Conservation (phyloP, 805 yeast species). For the Kuraishia ogatae region DNA sequence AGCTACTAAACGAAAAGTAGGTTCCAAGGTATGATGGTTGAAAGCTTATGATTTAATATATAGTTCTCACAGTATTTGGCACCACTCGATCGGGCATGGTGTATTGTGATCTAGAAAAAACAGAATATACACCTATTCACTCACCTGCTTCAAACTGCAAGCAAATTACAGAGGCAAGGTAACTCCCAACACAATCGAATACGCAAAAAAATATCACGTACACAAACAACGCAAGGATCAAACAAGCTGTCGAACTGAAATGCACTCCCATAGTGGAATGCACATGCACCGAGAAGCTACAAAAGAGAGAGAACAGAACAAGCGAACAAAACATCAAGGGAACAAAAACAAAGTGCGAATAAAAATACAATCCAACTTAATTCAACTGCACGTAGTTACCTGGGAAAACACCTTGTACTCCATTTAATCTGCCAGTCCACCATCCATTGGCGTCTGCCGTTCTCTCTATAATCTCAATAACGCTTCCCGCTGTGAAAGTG, state of each 20-base stretch:
- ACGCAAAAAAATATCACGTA: not conserved
- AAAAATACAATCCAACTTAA: slow-evolving; percentile 8
- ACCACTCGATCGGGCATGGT: not conserved
- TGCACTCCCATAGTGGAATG: too few species aligned
- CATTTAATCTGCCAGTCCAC: slow-evolving; percentile 93
- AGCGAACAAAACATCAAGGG: not conserved
- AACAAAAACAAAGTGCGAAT: too few species aligned
- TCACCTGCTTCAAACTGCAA: not conserved
- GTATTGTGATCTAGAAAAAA: not conserved
- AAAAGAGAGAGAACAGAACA: too few species aligned
- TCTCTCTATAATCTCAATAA: slow-evolving; percentile 74
- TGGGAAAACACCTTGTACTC: slow-evolving; percentile 87
- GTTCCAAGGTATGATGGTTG: not conserved
- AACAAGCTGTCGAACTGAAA: too few species aligned
- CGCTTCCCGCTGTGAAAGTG: slow-evolving; percentile 79
- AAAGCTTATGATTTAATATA: not conserved
- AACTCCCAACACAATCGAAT: not conserved
- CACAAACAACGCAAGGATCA: not conserved
- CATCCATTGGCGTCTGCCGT: slow-evolving; percentile 86
- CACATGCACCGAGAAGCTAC: not conserved
- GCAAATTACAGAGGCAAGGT: not conserved
- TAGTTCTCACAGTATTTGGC: not conserved
- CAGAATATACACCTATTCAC: too few species aligned
- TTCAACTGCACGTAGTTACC: slow-evolving; percentile 89
- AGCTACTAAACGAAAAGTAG: too few species aligned